Evolutionary conservation across 1,139 yeast genomes (phyloP).

Genomic region (Yarrowia galli): DNA sequence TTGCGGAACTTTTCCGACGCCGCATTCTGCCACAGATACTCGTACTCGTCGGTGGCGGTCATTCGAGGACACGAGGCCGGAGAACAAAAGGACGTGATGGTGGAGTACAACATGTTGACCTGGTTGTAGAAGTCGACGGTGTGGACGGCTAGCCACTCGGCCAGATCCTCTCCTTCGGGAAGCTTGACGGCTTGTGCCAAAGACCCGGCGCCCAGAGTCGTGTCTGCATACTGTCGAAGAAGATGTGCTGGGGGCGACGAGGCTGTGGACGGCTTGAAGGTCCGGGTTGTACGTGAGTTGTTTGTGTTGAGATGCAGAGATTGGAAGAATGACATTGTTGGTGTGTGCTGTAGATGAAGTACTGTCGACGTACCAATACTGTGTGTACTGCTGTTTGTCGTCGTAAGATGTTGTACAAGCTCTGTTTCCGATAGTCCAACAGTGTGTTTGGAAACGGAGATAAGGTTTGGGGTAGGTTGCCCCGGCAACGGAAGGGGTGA

Average conservation of each 20-base stretch:
- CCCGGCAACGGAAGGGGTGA: no score
- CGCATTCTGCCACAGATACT: constrained; percentile 91
- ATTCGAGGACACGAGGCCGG: constrained; percentile 91
- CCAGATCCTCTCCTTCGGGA: constrained; percentile 90
- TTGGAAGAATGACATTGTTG: constrained; percentile 44
- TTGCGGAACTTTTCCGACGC: constrained; percentile 57
- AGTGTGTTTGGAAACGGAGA: no score
- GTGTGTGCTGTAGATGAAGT: no score
- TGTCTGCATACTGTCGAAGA: constrained; percentile 82
- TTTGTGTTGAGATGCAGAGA: constrained; percentile 42
- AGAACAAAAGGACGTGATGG: constrained; percentile 95
- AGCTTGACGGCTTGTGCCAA: constrained; percentile 90
- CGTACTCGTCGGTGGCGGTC: constrained; percentile 97
- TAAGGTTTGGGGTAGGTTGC: no score
- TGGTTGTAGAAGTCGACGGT: constrained; percentile 81
- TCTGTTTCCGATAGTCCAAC: no score
- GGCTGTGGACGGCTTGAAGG: constrained; percentile 45
- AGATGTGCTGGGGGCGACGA: constrained; percentile 46
- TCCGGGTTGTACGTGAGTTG: constrained; percentile 47
- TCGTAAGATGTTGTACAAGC: no score
- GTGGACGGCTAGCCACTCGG: constrained; percentile 97
- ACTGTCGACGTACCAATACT: no score
- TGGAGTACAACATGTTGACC: constrained; percentile 94
- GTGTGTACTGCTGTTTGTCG: no score
- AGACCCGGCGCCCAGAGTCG: constrained; percentile 91